Evolutionary conservation across 108 stramenopile species (phyloP).

Genomic region (Cyclotella choctawhatcheeana): DNA sequence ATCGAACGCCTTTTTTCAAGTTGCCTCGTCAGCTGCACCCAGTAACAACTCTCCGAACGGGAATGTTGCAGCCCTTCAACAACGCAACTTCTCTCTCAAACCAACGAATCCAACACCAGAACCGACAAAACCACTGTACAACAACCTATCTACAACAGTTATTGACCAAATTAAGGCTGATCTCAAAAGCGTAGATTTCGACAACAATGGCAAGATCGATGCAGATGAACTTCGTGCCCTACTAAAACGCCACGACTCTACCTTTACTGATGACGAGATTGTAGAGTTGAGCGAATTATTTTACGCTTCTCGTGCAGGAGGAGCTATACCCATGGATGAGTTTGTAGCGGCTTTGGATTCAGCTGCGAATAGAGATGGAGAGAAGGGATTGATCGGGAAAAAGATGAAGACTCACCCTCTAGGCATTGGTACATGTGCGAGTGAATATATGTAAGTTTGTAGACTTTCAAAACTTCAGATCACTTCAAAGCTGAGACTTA

Average conservation of each 20-base stretch:
- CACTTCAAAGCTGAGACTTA: too few species aligned
- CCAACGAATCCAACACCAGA: not conserved
- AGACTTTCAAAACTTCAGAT: too few species aligned
- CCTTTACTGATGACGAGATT: constrained; percentile 79
- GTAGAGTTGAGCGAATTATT: constrained; percentile 73
- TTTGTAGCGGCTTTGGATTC: constrained; percentile 75
- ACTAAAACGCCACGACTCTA: constrained; percentile 55
- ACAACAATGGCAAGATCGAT: constrained; percentile 55
- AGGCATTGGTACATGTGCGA: constrained; percentile 55
- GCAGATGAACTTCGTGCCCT: constrained; percentile 71
- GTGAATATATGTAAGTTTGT: constrained; percentile 47
- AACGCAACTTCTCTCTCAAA: constrained; percentile 5
- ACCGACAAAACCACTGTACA: not conserved
- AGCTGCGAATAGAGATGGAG: constrained; percentile 20
- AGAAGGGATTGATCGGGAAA: constrained; percentile 7
- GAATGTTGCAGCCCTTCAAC: not conserved
- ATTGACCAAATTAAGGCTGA: constrained; percentile 32
- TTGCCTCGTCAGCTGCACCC: not conserved
- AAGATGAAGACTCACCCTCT: constrained; percentile 46
- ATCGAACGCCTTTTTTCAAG: not conserved
- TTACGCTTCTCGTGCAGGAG: constrained; percentile 69
- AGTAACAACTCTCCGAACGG: not conserved
- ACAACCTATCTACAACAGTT: constrained; percentile 22
- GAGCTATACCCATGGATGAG: constrained; percentile 53
- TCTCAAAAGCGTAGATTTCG: constrained; percentile 39